Evolutionary conservation across 306 rosid genomes (phyloP), one percentile per base, ranked within the genome.

Genomic region (Gastrolobium villosum): DNA sequence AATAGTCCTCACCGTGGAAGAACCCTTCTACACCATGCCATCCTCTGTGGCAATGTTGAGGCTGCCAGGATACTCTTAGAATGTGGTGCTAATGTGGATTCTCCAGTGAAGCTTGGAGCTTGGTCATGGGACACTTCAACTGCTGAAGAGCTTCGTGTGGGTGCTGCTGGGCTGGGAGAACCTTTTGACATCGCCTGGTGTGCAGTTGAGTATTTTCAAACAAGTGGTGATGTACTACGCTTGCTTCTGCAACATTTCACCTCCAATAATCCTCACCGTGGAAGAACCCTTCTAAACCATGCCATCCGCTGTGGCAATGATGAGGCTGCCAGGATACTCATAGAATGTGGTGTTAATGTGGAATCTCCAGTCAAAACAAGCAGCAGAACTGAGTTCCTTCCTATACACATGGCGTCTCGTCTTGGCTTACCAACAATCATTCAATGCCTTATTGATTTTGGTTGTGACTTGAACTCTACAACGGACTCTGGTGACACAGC

Each of bases 81-180:
- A n/a, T n/a, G n/a, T n/a, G n/a, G n/a, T n/a, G n/a, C n/a, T n/a
- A n/a, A n/a, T n/a, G n/a, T n/a, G n/a, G n/a, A n/a, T n/a, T n/a
- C n/a, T n/a, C n/a, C n/a, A n/a, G n/a, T n/a, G n/a, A n/a, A n/a
- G n/a, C n/a, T n/a, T n/a, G n/a, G n/a, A n/a, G n/a, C n/a, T n/a
- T n/a, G n/a, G n/a, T n/a, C n/a, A n/a, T n/a, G n/a, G n/a, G n/a
- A n/a, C n/a, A n/a, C n/a, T n/a, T n/a, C n/a, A n/a, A n/a, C n/a
- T n/a, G n/a, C n/a, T n/a, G n/a, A n/a, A n/a, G n/a, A n/a, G n/a
- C n/a, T n/a, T n/a, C n/a, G n/a, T n/a, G n/a, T 92, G 6, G 99
- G 99, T 78, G 99, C 99, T n/a, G n/a, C n/a, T 34, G 97, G 99
- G 46, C 86, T 92, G 30, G 99, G 97, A 36, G 99, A 94, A 75